A percentile compares a stretch with the other conserved stretches of the same genome.
phyloP scores from a whole-genome alignment of 352 stramenopile genomes.

The Phytophthora sansomeana region DNA sequence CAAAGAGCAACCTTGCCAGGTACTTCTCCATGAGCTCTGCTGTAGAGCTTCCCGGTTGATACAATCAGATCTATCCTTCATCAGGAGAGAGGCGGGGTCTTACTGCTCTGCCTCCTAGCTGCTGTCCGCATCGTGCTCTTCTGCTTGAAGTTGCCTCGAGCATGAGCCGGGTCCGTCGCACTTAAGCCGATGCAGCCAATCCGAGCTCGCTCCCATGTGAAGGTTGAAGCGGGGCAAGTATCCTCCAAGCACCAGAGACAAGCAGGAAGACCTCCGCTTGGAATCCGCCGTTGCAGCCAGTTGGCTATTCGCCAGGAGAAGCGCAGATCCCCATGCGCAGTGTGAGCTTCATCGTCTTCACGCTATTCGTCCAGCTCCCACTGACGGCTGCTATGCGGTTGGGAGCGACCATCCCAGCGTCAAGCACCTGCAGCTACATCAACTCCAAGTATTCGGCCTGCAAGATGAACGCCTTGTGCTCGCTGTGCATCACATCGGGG shows the following conservation, averaged over 20 bases:
- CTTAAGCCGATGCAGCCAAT: too few relatives aligned
- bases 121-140: too few relatives aligned
- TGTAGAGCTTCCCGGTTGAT: too few relatives aligned
- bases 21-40: too few relatives aligned
- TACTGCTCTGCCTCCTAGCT: too few relatives aligned
- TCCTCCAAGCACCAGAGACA: too few relatives aligned
- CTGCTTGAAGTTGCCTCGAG: too few relatives aligned
- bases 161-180: too few relatives aligned
- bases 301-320: background rate
- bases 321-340: background rate
- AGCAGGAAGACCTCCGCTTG: background rate
- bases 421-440: slow-evolving; percentile 36
- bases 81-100: too few relatives aligned
- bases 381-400: background rate
- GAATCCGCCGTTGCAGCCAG: slow-evolving; percentile 3
- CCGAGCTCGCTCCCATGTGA: too few relatives aligned
- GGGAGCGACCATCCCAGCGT: slow-evolving; percentile 13
- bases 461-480: slow-evolving; percentile 48
- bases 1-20: too few relatives aligned
- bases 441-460: slow-evolving; percentile 42
- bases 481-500: slow-evolving; percentile 40
- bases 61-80: too few relatives aligned
- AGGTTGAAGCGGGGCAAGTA: background rate
- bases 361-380: background rate
- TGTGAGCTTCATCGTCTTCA: background rate